Evolutionary conservation across 129 eudicot species (phyloP).

Genomic region (Oenanthe sinensis): DNA sequence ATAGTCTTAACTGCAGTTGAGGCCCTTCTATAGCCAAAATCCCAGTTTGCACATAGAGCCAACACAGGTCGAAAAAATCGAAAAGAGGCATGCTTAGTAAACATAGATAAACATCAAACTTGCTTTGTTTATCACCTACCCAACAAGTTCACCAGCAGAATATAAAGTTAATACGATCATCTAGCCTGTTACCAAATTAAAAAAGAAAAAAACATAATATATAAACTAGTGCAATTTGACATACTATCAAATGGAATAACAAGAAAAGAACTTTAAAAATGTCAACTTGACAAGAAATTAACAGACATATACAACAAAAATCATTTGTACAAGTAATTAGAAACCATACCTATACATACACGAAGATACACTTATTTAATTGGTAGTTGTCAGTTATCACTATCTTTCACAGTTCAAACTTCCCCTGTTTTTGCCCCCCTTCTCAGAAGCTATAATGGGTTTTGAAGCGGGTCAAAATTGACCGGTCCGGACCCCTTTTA

Average conservation of each 20-base stretch:
- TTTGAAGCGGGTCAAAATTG: not conserved
- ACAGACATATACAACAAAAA: not conserved
- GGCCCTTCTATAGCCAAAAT: conserved; percentile 11
- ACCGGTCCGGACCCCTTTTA: not conserved
- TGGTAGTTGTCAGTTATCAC: too few relatives aligned
- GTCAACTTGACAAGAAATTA: not conserved
- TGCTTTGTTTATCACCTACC: not conserved
- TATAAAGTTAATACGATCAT: not conserved
- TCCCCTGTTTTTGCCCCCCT: not conserved
- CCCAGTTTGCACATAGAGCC: conserved; percentile 1
- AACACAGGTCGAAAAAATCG: conserved; percentile 25
- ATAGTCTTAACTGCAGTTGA: not conserved
- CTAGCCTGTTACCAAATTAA: not conserved
- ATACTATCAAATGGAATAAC: not conserved
- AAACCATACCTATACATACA: not conserved
- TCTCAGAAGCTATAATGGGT: not conserved
- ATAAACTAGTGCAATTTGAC: not conserved
- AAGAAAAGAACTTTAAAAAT: not conserved
- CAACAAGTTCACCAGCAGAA: conserved; percentile 4
- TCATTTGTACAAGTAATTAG: not conserved
- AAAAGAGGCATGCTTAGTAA: conserved; percentile 18
- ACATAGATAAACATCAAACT: conserved; percentile 27
- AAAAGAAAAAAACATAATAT: not conserved
- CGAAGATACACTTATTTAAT: not conserved
- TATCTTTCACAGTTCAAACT: not conserved